Percentiles rank a stretch among this genome's conserved stretches.
Evolutionary conservation across 768 basidiomycete genomes (phyloP).

Genomic region (Rhodosporidiobolus odoratus): DNA sequence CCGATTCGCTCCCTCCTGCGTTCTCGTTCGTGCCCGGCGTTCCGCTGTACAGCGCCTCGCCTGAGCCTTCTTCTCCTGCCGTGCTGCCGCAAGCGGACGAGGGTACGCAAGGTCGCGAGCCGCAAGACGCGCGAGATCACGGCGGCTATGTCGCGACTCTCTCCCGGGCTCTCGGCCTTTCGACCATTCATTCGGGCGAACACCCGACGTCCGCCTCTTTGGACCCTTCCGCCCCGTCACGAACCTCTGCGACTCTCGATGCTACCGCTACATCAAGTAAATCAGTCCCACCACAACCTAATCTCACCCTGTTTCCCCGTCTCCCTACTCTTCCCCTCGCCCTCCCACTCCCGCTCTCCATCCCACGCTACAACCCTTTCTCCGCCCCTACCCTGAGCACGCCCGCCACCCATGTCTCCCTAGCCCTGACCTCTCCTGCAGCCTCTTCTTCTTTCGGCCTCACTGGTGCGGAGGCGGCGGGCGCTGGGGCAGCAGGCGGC

Average conservation of each 20-base stretch:
- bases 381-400: slow-evolving; percentile 17
- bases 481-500: neutral
- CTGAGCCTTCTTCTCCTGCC: neutral
- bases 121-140: neutral
- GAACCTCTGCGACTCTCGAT: neutral
- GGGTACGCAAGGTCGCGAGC: too few relatives aligned
- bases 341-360: too few relatives aligned
- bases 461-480: neutral
- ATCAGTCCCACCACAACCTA: too few relatives aligned
- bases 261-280: neutral
- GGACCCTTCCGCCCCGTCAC: slow-evolving; percentile 1
- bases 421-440: slow-evolving; percentile 4
- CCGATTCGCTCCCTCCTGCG: too few relatives aligned
- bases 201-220: neutral
- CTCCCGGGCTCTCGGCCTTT: slow-evolving; percentile 35
- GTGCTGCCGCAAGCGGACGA: neutral
- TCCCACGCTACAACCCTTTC: slow-evolving; percentile 27
- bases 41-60: slow-evolving; percentile 21
- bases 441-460: neutral
- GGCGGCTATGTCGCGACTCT: slow-evolving; percentile 31
- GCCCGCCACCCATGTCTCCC: slow-evolving; percentile 17
- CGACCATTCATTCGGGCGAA: too few relatives aligned
- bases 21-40: slow-evolving; percentile 33
- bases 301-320: slow-evolving; percentile 10
- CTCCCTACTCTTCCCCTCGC: slow-evolving; percentile 17